Evolutionary conservation across 2,329 filamentous ascomycete genomes (phyloP), one percentile per base, ranked within the genome.

Genomic region (Exophiala aquamarina): DNA sequence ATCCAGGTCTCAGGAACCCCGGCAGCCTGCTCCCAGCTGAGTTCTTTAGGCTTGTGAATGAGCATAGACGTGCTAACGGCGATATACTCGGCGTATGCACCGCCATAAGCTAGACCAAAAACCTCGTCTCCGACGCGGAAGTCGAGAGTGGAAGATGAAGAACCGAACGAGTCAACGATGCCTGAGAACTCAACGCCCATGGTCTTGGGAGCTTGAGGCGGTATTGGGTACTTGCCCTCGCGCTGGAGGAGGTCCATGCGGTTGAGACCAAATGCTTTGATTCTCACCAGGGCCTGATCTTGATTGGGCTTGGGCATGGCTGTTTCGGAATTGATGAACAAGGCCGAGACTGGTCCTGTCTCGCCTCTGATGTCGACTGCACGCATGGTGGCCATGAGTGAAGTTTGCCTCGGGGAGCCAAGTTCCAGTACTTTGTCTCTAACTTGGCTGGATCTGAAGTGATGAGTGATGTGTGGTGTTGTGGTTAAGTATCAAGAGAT

Each of bases 41-140:
- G 66, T 61, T 81, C 77, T 3, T 69, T 69, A 0, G 89, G 89
- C 72, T 94, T 95, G 69, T 84, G 84, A 26, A 95, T 75, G 28
- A 95, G 77, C 87, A 91, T 93, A 60, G 83, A 79, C 41, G 82
- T 81, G 61, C 78, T 82, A 3, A 89, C 86, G 38, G 81, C 81
- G 58, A 95, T 81, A 70, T 86, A 91, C 72, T 95, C 87, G 19
- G 89, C 90, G 66, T 95, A 95, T 0, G 90, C 90, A 23, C 65
- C 91, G 55, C 91, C 90, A 70, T 95, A 95, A 4, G 88, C 87
- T n/a, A 96, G 75, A 0, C 92, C 91, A 64, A 97, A 91, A 6
- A 52, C 52, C 18, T 55, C 52, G 33, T 55, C 52, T 18, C 52
- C 52, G n/a, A 55, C 35, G 10, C 52, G 49, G 49, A 55, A 55